These are phyloP conservation scores for Endocarpon pusillum DNA, from an alignment of 495 filamentous ascomycete genomes.

Conservation along the genomic window DNA sequence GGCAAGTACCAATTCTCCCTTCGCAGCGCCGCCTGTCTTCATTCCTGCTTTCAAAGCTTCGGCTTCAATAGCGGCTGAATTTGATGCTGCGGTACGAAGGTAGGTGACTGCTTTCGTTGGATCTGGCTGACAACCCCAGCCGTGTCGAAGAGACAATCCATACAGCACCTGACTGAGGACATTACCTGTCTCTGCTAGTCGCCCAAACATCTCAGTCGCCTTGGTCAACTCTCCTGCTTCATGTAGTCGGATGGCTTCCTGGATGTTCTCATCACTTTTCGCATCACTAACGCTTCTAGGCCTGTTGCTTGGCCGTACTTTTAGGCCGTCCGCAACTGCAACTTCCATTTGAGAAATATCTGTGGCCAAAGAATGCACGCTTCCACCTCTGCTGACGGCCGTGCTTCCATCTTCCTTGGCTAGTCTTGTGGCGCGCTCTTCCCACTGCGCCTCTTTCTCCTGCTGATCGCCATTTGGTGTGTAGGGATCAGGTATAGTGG, in stretches of 20 bases:
- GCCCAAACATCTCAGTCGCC: constrained; percentile 75
- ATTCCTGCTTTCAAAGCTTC: constrained; percentile 67
- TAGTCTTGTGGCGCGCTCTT: constrained; percentile 73
- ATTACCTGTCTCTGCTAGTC: constrained; percentile 70
- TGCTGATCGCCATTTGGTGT: constrained; percentile 24
- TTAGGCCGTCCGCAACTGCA: too few relatives aligned
- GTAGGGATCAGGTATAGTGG: constrained; percentile 39
- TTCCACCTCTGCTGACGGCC: too few relatives aligned
- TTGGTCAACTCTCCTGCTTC: constrained; percentile 56
- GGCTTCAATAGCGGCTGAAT: constrained; percentile 71
- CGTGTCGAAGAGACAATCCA: constrained; percentile 86
- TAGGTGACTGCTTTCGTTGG: constrained; percentile 61
- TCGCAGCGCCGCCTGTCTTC: constrained; percentile 86
- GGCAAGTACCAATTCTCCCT: constrained; percentile 92
- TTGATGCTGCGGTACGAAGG: constrained; percentile 76
- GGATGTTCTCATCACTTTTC: constrained; percentile 52
- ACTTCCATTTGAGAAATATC: neutral
- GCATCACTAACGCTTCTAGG: constrained; percentile 1
- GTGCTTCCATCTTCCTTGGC: constrained; percentile 29
- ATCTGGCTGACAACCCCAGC: constrained; percentile 72
- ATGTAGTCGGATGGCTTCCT: constrained; percentile 89
- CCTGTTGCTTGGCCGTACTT: neutral
- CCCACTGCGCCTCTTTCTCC: constrained; percentile 51
- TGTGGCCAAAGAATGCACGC: neutral
- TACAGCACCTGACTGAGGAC: constrained; percentile 92